Evolutionary conservation across 1,284 basidiomycete genomes (phyloP).

Genomic region (Ustilago esculenta): DNA sequence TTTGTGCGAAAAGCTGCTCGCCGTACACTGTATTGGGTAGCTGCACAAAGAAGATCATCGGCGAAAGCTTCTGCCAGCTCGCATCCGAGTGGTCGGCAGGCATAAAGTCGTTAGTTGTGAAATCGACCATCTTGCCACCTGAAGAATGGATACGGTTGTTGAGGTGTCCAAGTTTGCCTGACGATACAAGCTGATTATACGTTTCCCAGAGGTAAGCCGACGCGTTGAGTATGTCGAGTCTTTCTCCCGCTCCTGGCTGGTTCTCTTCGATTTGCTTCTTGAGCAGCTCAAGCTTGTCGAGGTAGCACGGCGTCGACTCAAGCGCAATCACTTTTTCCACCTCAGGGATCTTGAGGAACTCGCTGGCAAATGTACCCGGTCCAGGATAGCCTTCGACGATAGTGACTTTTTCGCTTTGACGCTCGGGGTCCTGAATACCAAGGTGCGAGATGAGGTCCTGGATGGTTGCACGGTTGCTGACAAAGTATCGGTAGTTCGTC

Average conservation of each 20-base stretch:
- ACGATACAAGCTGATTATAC: conserved; percentile 43
- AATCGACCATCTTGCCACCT: conserved; percentile 21
- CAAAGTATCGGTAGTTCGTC: conserved; percentile 57
- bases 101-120: conserved; percentile 19
- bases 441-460: conserved; percentile 39
- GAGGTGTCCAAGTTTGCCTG: conserved; percentile 51
- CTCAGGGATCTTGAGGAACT: conserved; percentile 48
- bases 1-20: conserved; percentile 64
- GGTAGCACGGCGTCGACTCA: conserved; percentile 44
- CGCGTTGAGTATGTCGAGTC: conserved; percentile 35
- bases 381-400: conserved; percentile 64
- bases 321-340: conserved; percentile 64
- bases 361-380: conserved; percentile 57
- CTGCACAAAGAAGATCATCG: conserved; percentile 60
- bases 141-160: conserved; percentile 25
- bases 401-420: conserved; percentile 52
- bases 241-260: conserved; percentile 13
- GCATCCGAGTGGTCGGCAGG: conserved; percentile 23
- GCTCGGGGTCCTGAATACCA: conserved; percentile 25
- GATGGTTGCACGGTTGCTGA: conserved; percentile 49
- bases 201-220: conserved; percentile 55
- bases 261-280: conserved; percentile 11
- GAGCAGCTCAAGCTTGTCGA: conserved; percentile 37
- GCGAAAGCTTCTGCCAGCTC: conserved; percentile 45
- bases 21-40: conserved; percentile 65